A percentile compares a stretch with the other conserved stretches of the same genome.
Conservation (phyloP, 2,329 filamentous ascomycete species). For the Orbilia blumenaviensis region DNA sequence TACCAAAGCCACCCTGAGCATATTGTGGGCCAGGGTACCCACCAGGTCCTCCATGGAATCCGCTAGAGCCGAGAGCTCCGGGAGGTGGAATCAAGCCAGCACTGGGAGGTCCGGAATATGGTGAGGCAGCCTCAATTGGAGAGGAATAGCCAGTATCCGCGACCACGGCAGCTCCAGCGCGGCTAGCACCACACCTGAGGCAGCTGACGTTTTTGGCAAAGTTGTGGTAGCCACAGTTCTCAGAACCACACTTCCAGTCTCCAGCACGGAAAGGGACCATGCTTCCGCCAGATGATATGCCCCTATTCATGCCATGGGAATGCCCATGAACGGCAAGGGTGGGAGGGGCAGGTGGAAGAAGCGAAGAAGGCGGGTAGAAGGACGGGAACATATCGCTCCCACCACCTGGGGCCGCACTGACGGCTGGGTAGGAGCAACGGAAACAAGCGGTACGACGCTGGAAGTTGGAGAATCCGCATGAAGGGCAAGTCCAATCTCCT, state of each 20-base stretch:
- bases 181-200: constrained; percentile 92
- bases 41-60: constrained; percentile 67
- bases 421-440: constrained; percentile 98
- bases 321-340: constrained; percentile 64
- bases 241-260: constrained; percentile 98
- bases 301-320: constrained; percentile 62
- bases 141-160: constrained; percentile 92
- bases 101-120: constrained; percentile 80
- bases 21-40: constrained; percentile 49
- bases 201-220: constrained; percentile 99
- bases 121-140: constrained; percentile 84
- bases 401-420: constrained; percentile 74
- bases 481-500: constrained; percentile 98
- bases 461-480: constrained; percentile 99
- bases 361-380: constrained; percentile 73
- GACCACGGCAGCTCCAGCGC: constrained; percentile 90
- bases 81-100: constrained; percentile 71
- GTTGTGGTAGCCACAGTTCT: constrained; percentile 98
- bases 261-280: constrained; percentile 94
- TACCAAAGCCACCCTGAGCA: constrained; percentile 39
- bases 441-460: constrained; percentile 98
- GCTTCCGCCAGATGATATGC: constrained; percentile 62
- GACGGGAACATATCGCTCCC: constrained; percentile 75
- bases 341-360: constrained; percentile 79
- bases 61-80: constrained; percentile 72